Conservation (phyloP, 345 rosid species). For the Pistacia atlantica region DNA sequence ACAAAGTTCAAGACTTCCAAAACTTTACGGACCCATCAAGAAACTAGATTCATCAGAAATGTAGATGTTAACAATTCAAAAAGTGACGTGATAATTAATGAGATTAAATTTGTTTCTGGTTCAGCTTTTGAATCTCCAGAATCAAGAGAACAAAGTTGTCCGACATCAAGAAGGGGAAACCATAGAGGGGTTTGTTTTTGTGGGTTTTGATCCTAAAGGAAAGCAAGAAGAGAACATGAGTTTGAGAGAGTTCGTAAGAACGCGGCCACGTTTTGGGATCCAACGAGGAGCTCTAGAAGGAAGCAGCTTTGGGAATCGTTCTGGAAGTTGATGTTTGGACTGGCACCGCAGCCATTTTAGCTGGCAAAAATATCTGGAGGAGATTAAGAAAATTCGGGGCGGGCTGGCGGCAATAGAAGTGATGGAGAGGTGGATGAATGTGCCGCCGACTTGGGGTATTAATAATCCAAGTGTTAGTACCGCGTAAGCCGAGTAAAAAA, state of each 20-base stretch:
- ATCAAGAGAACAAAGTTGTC: too few species aligned
- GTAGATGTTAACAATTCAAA: too few species aligned
- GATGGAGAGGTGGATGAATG: background rate
- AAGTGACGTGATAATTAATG: background rate
- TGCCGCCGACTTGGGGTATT: background rate
- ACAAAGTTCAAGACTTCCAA: too few species aligned
- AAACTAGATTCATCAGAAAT: background rate
- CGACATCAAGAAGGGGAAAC: background rate
- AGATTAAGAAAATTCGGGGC: too few species aligned
- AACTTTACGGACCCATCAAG: too few species aligned
- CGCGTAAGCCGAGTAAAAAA: background rate
- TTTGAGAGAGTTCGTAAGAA: slow-evolving; percentile 36
- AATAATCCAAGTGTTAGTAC: background rate
- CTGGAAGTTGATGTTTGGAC: background rate
- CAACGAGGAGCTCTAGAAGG: slow-evolving; percentile 22
- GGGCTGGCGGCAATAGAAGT: too few species aligned
- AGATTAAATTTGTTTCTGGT: too few species aligned
- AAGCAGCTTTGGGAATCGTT: background rate
- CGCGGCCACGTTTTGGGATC: slow-evolving; percentile 51
- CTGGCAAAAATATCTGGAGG: background rate
- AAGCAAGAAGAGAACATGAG: slow-evolving; percentile 19
- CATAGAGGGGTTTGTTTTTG: background rate
- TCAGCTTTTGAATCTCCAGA: too few species aligned
- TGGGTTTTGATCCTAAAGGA: slow-evolving; percentile 16
- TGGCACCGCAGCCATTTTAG: background rate